Percentiles rank a stretch among this genome's conserved stretches.
Conservation (phyloP, 2,329 filamentous ascomycete genomes). For the Arthrinium puccinioides region DNA sequence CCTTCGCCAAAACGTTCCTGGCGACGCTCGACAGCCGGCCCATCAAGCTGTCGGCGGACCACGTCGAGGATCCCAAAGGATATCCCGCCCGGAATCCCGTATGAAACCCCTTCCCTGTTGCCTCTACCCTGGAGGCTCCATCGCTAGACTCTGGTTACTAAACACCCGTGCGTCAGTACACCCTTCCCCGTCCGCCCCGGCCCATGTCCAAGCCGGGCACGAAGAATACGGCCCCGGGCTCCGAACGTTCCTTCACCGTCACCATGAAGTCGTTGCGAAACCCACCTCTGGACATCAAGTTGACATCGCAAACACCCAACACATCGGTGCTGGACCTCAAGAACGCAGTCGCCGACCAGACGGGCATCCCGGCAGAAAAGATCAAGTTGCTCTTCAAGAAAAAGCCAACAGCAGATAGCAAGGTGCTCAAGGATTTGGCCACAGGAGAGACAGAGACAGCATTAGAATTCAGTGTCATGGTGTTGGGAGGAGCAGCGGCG, state of each 20-base stretch:
- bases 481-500: constrained; percentile 63
- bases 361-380: constrained; percentile 63
- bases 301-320: constrained; percentile 55
- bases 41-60: constrained; percentile 76
- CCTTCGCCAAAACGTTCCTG: constrained; percentile 81
- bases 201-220: constrained; percentile 42
- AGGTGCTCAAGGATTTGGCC: constrained; percentile 68
- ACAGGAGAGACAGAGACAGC: constrained; percentile 40
- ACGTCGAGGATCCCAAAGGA: constrained; percentile 77
- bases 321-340: constrained; percentile 79
- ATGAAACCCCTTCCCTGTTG: constrained; percentile 25
- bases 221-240: constrained; percentile 34
- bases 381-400: constrained; percentile 82
- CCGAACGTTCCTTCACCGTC: constrained; percentile 48
- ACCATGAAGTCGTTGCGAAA: constrained; percentile 72
- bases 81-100: constrained; percentile 75
- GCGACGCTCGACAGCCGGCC: constrained; percentile 70
- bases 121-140: background rate
- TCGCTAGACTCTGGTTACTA: background rate
- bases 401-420: constrained; percentile 74
- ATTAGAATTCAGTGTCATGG: constrained; percentile 81
- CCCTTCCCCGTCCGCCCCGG: constrained; percentile 60
- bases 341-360: constrained; percentile 54
- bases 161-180: too few species aligned
- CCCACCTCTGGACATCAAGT: constrained; percentile 59